Conservation (phyloP, 768 basidiomycete genomes). For the Psilocybe cyanescens region DNA sequence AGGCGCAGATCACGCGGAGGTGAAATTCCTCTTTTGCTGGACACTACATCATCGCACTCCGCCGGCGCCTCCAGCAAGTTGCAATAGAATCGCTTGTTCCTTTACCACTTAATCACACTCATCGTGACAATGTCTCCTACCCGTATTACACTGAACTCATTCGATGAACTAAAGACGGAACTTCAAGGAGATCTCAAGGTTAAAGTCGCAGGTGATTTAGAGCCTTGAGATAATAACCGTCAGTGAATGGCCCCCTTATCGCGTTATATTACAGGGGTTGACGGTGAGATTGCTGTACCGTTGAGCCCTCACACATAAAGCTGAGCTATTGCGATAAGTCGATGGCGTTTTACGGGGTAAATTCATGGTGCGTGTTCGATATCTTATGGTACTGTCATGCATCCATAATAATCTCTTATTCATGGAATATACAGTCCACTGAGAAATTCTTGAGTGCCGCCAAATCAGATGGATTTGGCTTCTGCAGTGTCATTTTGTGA, state of each 20-base stretch:
- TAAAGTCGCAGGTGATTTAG: slow-evolving; percentile 84
- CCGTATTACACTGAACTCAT: slow-evolving; percentile 34
- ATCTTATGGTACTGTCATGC: background rate
- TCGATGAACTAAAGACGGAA: slow-evolving; percentile 58
- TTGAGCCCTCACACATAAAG: background rate
- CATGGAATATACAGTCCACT: slow-evolving; percentile 64
- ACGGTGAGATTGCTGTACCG: slow-evolving; percentile 58
- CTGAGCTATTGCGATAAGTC: slow-evolving; percentile 46
- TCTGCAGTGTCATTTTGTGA: slow-evolving; percentile 92
- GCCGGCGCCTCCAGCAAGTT: background rate
- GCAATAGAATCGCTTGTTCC: background rate
- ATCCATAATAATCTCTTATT: background rate
- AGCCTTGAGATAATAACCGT: background rate
- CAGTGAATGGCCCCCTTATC: background rate
- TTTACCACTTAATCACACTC: background rate
- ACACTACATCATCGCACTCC: background rate
- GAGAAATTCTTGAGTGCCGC: slow-evolving; percentile 87
- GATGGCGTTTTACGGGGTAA: slow-evolving; percentile 97
- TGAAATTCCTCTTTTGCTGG: background rate
- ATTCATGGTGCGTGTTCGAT: slow-evolving; percentile 65
- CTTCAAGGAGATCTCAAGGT: slow-evolving; percentile 77
- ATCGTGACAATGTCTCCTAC: background rate
- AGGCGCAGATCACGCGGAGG: background rate
- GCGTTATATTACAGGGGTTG: slow-evolving; percentile 44
- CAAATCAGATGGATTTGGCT: slow-evolving; percentile 84